Percentiles rank a stretch among this genome's conserved stretches.
Evolutionary conservation across 352 stramenopile genomes (phyloP).

Genomic region (Phytopythium chamaehyphon): DNA sequence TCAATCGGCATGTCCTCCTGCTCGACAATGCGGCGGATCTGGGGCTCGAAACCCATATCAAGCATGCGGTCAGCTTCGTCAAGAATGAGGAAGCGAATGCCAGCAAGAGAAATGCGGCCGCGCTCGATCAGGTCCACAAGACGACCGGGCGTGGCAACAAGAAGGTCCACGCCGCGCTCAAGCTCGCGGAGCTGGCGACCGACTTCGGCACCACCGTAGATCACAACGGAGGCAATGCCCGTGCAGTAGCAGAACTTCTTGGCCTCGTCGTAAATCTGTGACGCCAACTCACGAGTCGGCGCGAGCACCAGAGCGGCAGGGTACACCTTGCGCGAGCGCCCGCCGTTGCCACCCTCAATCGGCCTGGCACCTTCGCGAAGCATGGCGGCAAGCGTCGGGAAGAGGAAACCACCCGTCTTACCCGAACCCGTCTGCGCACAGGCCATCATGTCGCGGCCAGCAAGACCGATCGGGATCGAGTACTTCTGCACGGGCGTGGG

Average conservation of each 20-base stretch:
- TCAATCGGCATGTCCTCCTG: conserved; percentile 96
- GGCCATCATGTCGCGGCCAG: conserved; percentile 97
- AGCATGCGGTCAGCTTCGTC: conserved; percentile 99
- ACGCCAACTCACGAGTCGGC: conserved; percentile 93
- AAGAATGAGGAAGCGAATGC: conserved; percentile 95
- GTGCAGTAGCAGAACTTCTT: conserved; percentile 97
- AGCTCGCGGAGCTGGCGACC: conserved; percentile 82
- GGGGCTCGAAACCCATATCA: conserved; percentile 99
- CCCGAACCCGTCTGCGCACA: conserved; percentile 98
- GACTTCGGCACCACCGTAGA: conserved; percentile 94
- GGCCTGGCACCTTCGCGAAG: conserved; percentile 77
- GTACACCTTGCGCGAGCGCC: conserved; percentile 86
- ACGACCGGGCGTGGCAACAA: conserved; percentile 97
- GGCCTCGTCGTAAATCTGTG: conserved; percentile 95
- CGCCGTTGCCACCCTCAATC: conserved; percentile 36
- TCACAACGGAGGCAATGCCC: conserved; percentile 91
- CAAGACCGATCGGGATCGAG: conserved; percentile 95
- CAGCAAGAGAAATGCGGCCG: conserved; percentile 86
- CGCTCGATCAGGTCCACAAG: conserved; percentile 97
- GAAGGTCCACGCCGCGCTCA: conserved; percentile 93
- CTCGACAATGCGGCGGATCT: conserved; percentile 99
- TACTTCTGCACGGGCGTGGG: conserved; percentile 99
- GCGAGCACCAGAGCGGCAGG: conserved; percentile 92
- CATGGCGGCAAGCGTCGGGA: conserved; percentile 97
- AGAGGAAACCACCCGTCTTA: conserved; percentile 96